Base-by-base conservation (phyloP, 2,329 filamentous ascomycete species). In the Gnomoniopsis smithogilvyi region DNA sequence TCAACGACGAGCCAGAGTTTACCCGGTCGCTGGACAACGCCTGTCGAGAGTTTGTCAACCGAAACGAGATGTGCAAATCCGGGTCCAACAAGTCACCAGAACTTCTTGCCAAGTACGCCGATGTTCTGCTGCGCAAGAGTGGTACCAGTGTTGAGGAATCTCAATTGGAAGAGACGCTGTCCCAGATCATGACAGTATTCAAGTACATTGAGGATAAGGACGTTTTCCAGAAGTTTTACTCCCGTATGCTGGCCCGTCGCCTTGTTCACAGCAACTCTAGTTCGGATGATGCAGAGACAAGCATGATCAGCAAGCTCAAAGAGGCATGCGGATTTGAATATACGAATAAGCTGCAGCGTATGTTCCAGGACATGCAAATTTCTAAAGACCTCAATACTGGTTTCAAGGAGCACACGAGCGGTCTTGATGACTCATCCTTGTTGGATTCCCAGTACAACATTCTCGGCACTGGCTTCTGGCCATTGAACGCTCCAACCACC, bases 121-220 rank as follows among this genome's bases (percentile, higher is more conserved):
- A 99, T 72, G 88, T 92, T 11, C 79, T 99, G 34, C 80, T 99
- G 54, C 94, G 95, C 74, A 97, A 96, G 80, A 94, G 91, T 65
- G 90, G 90, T 33, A 96, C 93, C 67, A 92, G 92, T 67, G 91
- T 92, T 15, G 95, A 98, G 70, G 95, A 99, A 70, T 89, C 91
- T 34, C 94, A 99, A 69, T 83, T 98, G 67, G 95, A 99, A 76
- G 88, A 89, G 65, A 89, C 92, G 34, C 79, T 98, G 33, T 87
- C 86, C 21, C 91, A 97, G 73, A 95, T 99, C 68, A 99, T 99
- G 95, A 97, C 94, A 1, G 92, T 99, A 57, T 99, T 99, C 85
- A 98, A 98, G 78, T 99, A 99, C 75, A 98, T 99, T 64, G 95
- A 99, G 72, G 96, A 99, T 76, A 99, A 99, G 81, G 95, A 99